Conservation (phyloP, 1,139 yeast species). For the Suhomyces terraborum region DNA sequence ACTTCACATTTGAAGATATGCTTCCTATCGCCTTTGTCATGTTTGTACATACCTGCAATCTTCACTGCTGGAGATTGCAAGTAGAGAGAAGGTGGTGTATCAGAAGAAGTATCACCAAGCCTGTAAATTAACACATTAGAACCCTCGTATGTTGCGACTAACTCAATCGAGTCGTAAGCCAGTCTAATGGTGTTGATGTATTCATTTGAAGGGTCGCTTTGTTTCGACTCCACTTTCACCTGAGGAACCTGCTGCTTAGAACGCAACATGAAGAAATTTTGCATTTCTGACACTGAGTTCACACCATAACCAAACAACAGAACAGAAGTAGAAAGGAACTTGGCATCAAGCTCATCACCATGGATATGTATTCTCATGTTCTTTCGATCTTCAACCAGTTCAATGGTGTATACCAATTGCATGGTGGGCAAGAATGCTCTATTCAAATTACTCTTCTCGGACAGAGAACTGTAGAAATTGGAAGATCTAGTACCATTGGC, state of each 20-base stretch:
- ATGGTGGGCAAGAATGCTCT: constrained; percentile 69
- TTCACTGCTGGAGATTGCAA: constrained; percentile 79
- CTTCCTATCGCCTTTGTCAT: constrained; percentile 26
- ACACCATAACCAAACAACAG: constrained; percentile 48
- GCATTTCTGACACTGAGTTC: constrained; percentile 47
- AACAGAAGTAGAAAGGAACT: constrained; percentile 56
- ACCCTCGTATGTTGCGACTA: constrained; percentile 64
- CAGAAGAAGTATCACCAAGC: constrained; percentile 43
- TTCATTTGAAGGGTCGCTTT: constrained; percentile 14
- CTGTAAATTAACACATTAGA: constrained; percentile 61
- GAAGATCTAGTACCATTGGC: constrained; percentile 61
- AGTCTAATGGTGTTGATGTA: constrained; percentile 30
- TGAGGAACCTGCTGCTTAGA: constrained; percentile 6
- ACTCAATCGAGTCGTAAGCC: constrained; percentile 49
- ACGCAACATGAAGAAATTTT: constrained; percentile 34
- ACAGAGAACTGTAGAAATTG: constrained; percentile 50
- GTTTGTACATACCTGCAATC: constrained; percentile 44
- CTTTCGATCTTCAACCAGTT: constrained; percentile 30
- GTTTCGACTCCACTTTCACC: background rate
- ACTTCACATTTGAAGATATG: constrained; percentile 57
- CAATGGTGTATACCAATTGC: constrained; percentile 57
- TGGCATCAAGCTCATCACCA: constrained; percentile 71
- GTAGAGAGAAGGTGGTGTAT: constrained; percentile 55
- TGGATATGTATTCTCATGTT: constrained; percentile 48
- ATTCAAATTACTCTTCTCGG: constrained; percentile 51